Conservation (phyloP, 164 flowering plant species). For the Annona squamosa region DNA sequence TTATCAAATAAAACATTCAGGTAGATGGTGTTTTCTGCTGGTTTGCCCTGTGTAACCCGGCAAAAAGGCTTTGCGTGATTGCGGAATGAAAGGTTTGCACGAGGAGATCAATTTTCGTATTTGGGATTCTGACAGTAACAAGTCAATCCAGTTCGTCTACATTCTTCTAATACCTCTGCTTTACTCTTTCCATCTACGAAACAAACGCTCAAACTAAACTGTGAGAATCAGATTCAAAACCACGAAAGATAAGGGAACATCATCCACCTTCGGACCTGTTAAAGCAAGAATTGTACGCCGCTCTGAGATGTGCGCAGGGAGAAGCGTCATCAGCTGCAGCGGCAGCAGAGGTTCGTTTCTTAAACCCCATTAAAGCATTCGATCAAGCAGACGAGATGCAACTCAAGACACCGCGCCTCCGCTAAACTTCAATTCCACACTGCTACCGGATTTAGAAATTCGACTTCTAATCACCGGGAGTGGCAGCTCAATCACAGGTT, state of each 20-base stretch:
- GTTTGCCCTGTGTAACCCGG: no score
- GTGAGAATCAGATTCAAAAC: neutral
- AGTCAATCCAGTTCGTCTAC: neutral
- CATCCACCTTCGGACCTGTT: conserved; percentile 37
- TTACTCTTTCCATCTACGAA: neutral
- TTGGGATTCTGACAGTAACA: neutral
- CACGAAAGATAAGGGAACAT: neutral
- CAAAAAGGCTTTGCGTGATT: no score
- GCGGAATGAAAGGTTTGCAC: no score
- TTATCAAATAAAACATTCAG: neutral
- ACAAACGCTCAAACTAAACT: neutral
- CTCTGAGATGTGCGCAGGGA: conserved; percentile 71
- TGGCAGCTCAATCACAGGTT: no score
- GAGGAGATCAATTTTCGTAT: no score
- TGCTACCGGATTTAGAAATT: no score
- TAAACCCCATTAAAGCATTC: conserved; percentile 21
- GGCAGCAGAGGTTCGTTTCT: conserved; percentile 30
- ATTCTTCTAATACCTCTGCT: neutral
- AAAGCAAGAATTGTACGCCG: conserved; percentile 79
- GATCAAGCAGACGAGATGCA: neutral
- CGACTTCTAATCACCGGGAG: no score
- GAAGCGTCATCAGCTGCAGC: conserved; percentile 77
- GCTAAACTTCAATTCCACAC: no score
- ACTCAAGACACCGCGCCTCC: no score
- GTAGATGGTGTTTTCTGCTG: no score